Evolutionary conservation across 129 eudicot species (phyloP), one percentile per base, ranked within the genome.

Genomic region (Deinandra increscens): DNA sequence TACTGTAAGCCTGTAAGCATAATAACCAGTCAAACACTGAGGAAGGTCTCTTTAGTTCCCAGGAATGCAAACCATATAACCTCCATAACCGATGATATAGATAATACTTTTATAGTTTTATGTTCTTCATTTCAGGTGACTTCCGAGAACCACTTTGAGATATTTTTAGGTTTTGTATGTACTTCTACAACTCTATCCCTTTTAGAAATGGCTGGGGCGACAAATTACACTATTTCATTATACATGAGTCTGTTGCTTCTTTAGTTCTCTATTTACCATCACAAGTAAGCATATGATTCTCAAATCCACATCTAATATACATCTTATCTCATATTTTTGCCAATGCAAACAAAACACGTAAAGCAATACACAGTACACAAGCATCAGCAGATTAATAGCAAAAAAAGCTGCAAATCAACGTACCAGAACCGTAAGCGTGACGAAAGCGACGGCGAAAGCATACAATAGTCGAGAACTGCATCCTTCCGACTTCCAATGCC

Each of bases 401-500:
- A 45, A 48, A 67, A 67, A 3, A 0, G 45, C 33, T n/a, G 26
- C 15, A 45, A 45, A 29, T 29, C 11, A 13, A 44, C 69, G 49
- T 86, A 93, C 99, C 97, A 93, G 50, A 92, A 88, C 68, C 98
- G 68, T 73, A 92, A 72, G 31, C 80, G 75, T 9, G 77, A 70
- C 15, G 85, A 80, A 26, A 83, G 72, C 39, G 60, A 44, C 11
- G 80, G 76, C 17, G 91, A 86, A 68, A 51, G 71, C 64, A 84
- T 78, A 66, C 96, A 92, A 68, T 79, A 92, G 54, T 92, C 98
- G 33, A 89, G 82, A 29, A 89, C 82, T 2, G 98, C 81, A 12
- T 92, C 98, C 69, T 80, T 90, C 73, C 96, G 78, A 56, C 95
- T 92, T 37, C 98, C 98, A 17, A 92, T 84, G 4, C 85, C 89